Evolutionary conservation across 192 early-diverging fungal species (phyloP), one percentile per base, ranked within the genome.

Genomic region (Chytriomyces sp.): DNA sequence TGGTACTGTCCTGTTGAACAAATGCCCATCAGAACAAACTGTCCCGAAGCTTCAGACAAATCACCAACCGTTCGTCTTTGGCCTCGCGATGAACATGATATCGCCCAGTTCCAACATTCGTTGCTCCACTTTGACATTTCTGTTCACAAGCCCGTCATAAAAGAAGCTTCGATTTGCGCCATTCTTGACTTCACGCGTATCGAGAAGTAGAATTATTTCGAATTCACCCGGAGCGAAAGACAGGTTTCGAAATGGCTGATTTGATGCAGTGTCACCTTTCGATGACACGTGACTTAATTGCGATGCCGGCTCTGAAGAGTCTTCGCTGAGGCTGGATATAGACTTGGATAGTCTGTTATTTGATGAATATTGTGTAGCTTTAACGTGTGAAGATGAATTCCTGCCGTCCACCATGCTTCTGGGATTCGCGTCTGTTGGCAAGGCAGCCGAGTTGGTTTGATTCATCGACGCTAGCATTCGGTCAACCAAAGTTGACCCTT

Each of bases 21-120:
- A 35, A 35, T 35, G 35, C 35, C 35, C 61, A 16, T 74, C 71
- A 45, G 84, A 10, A 9, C 59, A 53, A 69, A n/a, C n/a, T n/a
- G n/a, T n/a, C n/a, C n/a, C n/a, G n/a, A n/a, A n/a, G n/a, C n/a
- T n/a, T n/a, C n/a, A n/a, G n/a, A n/a, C n/a, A n/a, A 13, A n/a
- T n/a, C n/a, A n/a, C 53, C 16, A 28, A 68, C 66, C 67, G 13
- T 69, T 11, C 5, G 50, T 13, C 59, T 59, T 68, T 67, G 67
- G 62, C 50, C 57, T 84, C 0, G 96, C 97, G 2, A 97, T 85
- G 96, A 96, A 99, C 50, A 93, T 72, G 9, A 95, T 89, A 79
- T 99, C 97, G 43, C 97, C 97, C 7, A 99, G 78, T 7, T 90
- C 90, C 69, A 99, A 83, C 13, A 86, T 81, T 13, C 91, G 83